A percentile compares a stretch with the other conserved stretches of the same genome.
These are phyloP conservation scores for Ogataea nitratoaversa DNA, from an alignment of 805 yeast genomes.

Conservation along the genomic window DNA sequence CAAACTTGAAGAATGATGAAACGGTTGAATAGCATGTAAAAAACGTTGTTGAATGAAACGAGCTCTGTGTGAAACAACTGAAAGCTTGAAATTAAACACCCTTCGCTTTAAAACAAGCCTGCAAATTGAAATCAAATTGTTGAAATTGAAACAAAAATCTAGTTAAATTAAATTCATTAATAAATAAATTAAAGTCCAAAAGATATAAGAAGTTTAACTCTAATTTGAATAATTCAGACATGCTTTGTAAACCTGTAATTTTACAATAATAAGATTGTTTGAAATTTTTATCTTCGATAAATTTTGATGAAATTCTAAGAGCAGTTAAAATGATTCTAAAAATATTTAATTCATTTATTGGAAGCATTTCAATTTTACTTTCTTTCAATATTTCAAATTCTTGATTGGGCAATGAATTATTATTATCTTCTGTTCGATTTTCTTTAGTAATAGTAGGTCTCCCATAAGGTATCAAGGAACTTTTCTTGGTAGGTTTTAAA, in stretches of 20 bases:
- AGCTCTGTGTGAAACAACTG: too few relatives aligned
- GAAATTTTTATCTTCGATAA: conserved; percentile 42
- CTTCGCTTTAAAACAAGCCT: not conserved
- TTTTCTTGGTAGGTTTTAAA: conserved; percentile 15
- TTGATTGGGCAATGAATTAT: not conserved
- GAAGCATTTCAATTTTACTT: conserved; percentile 19
- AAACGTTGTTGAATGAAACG: too few relatives aligned
- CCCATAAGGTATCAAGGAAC: conserved; percentile 9
- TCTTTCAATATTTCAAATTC: not conserved
- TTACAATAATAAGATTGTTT: conserved; percentile 39
- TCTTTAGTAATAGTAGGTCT: conserved; percentile 4
- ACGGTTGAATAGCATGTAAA: too few relatives aligned
- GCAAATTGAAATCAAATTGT: conserved; percentile 19
- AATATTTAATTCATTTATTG: conserved; percentile 34
- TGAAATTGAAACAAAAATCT: conserved; percentile 31
- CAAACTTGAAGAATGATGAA: too few relatives aligned
- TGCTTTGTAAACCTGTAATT: conserved; percentile 40
- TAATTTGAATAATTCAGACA: conserved; percentile 34
- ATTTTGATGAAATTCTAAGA: conserved; percentile 37
- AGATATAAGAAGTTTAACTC: conserved; percentile 40
- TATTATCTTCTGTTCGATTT: not conserved
- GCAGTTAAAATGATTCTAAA: conserved; percentile 37
- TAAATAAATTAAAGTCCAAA: conserved; percentile 37
- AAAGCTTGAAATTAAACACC: not conserved
- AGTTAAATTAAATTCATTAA: conserved; percentile 33